Base-by-base conservation (phyloP, 2,329 filamentous ascomycete species). In the Venturia carpophila region DNA sequence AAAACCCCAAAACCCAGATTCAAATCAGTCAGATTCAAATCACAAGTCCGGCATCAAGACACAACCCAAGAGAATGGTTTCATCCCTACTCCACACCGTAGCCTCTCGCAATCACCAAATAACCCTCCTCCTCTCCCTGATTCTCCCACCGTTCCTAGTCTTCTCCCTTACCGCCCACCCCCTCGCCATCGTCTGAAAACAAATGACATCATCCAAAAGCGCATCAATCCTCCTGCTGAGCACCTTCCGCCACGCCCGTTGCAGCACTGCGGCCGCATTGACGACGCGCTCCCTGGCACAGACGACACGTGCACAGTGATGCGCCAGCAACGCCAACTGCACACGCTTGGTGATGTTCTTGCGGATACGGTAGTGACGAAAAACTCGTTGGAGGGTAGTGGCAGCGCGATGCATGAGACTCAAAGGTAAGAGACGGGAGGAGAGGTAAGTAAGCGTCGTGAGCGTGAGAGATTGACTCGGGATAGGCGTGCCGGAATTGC, bases 371-470 rank as follows among this genome's bases (percentile, higher is more conserved):
- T 69, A 69, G 5, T 66, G 58, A 21, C 84, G 79, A 75, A 80
- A 86, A 7, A 77, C 76, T 19, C 75, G 74, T 70, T 87, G 84
- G 19, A 87, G 78, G 0, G 75, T 75, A 2, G 75, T 71, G 0
- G 83, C 83, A 1, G 84, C 84, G 55, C 80, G 78, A 66, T 78
- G 75, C 15, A 74, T 74, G 65, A 77, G 77, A 1, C 79, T 79
- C 6, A 83, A 76, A 0, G 80, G 79, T 3, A 87, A 75, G 0
- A 87, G 74, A 49, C 84, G 79, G 4, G 82, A 84, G 52, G 83
- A 84, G 6, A 87, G 78, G 71, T 86, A 86, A 4, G 83, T 79
- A 9, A 87, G 79, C 2, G 82, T 79, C 2, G 82, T 79, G 34
- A 85, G 71, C 0, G 82, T 84, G 67, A 84, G 85, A 68, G 82